Evolutionary conservation across 768 basidiomycete genomes (phyloP).

Genomic region (Nevesoporus exiguus): DNA sequence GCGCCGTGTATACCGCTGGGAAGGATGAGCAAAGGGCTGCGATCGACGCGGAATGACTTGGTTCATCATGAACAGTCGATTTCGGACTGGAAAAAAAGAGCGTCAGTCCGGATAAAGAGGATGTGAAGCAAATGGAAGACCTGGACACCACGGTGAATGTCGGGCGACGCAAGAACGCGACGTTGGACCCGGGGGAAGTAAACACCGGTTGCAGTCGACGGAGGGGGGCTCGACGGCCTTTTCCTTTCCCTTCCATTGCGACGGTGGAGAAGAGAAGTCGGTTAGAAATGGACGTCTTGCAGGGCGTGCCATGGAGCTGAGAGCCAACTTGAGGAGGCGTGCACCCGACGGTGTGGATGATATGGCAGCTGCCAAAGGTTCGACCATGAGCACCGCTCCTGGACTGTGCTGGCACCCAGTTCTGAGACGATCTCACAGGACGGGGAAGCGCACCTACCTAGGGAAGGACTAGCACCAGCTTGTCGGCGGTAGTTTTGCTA

Average conservation of each 20-base stretch:
- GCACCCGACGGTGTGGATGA: conserved; percentile 34
- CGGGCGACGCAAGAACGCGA: conserved; percentile 46
- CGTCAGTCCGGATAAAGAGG: conserved; percentile 6
- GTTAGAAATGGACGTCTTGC: conserved; percentile 33
- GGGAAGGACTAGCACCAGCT: neutral
- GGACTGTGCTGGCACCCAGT: conserved; percentile 7
- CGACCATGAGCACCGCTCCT: conserved; percentile 49
- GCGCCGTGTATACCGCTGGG: conserved; percentile 21
- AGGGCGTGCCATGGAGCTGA: conserved; percentile 30
- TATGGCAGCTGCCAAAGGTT: conserved; percentile 56
- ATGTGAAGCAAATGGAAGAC: conserved; percentile 29
- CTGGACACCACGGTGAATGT: conserved; percentile 48
- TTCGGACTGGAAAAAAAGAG: conserved; percentile 26
- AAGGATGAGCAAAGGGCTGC: conserved; percentile 8
- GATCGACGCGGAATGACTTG: conserved; percentile 32
- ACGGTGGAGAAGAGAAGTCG: conserved; percentile 56
- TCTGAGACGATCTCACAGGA: neutral
- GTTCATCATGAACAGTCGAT: conserved; percentile 36
- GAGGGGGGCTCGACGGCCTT: conserved; percentile 33
- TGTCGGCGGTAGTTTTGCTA: conserved; percentile 4
- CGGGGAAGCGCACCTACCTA: conserved; percentile 8
- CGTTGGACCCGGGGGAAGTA: conserved; percentile 9
- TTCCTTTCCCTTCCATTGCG: conserved; percentile 54
- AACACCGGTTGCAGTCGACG: conserved; percentile 30
- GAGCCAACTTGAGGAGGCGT: conserved; percentile 27